Evolutionary conservation across 2,329 filamentous ascomycete genomes (phyloP).

Genomic region (Arthrobotrys musiformis): DNA sequence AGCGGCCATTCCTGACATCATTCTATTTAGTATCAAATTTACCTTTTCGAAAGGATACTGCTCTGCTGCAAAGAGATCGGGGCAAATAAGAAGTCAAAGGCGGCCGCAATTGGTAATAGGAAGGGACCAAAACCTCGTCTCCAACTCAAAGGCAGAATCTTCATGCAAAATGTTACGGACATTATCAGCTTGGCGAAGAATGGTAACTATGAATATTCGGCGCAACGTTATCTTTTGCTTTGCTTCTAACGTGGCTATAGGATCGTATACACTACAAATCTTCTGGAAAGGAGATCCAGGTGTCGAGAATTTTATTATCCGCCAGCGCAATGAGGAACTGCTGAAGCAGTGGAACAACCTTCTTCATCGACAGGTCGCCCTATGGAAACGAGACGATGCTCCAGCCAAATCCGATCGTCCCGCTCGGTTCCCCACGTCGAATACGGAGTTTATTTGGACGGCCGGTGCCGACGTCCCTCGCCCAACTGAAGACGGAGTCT

Average conservation of each 20-base stretch:
- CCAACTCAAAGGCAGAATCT: slow-evolving; percentile 95
- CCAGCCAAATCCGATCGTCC: slow-evolving; percentile 38
- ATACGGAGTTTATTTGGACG: slow-evolving; percentile 59
- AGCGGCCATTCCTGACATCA: slow-evolving; percentile 23
- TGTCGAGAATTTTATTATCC: slow-evolving; percentile 95
- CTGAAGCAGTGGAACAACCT: slow-evolving; percentile 88
- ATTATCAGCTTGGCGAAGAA: slow-evolving; percentile 87
- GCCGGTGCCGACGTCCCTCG: slow-evolving; percentile 56
- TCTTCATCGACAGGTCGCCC: slow-evolving; percentile 58
- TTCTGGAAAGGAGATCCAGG: slow-evolving; percentile 98
- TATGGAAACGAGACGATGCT: slow-evolving; percentile 54
- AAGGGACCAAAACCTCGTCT: slow-evolving; percentile 79
- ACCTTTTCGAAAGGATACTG: slow-evolving; percentile 93
- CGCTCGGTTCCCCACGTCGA: slow-evolving; percentile 53
- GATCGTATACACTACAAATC: slow-evolving; percentile 93
- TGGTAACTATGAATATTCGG: slow-evolving; percentile 69
- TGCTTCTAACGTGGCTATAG: slow-evolving; percentile 65
- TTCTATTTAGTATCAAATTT: slow-evolving; percentile 84
- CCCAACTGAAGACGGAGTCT: slow-evolving; percentile 45
- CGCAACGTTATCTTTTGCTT: background rate
- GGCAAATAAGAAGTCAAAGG: slow-evolving; percentile 82
- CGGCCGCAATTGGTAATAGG: slow-evolving; percentile 67
- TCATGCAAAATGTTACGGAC: slow-evolving; percentile 98
- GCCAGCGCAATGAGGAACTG: slow-evolving; percentile 87
- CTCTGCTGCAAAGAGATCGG: slow-evolving; percentile 97